Evolutionary conservation across 257 asterid genomes (phyloP), one percentile per base, ranked within the genome.

Genomic region (Jaltomata sinuosa): DNA sequence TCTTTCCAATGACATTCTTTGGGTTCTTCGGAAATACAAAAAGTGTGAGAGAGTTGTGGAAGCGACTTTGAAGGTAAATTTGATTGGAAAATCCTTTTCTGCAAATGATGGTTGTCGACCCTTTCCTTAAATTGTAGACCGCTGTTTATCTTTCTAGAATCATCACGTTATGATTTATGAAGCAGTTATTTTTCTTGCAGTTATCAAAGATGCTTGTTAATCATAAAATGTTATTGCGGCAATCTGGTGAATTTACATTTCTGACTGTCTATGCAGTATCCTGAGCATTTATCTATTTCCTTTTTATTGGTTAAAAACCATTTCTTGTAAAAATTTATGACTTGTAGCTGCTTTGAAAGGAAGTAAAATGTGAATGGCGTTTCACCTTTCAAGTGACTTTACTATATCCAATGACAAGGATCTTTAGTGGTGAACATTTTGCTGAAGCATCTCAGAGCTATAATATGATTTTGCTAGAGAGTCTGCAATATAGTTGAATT

Each of bases 11-110:
- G 98, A 97, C 87, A 90, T 97, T 87, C 91, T 94, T 80, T 95
- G 98, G 98, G 92, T 94, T 86, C 96, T 97, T 83, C 91, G 90
- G 45, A 91, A 85, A 69, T 95, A 92, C 86, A 87, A 82, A 89
- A 94, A 88, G 88, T 91, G 95, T 80, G 97, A 95, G 86, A 90
- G 99, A 88, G 98, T 97, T 77, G 88, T 89, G 38, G 69, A 89
- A 86, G 98, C 99, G 61, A 88, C 98, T 61, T 83, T 97, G 89
- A 97, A 97, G 98, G 99, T 97, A 90, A 84, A 79, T 69, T 72
- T n/a, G 86, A 52, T 10, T 11, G 32, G 4, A 25, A 32, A 9
- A 27, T 57, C 4, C 11, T 1, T 83, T 83, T 6, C 57, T 62
- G 55, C 32, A 6, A 29, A 31, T 32, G 55, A 11, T 49, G 15